A percentile compares a stretch with the other conserved stretches of the same genome.
phyloP scores from a whole-genome alignment of 116 monocot species.

The Phalaenopsis hybrid region DNA sequence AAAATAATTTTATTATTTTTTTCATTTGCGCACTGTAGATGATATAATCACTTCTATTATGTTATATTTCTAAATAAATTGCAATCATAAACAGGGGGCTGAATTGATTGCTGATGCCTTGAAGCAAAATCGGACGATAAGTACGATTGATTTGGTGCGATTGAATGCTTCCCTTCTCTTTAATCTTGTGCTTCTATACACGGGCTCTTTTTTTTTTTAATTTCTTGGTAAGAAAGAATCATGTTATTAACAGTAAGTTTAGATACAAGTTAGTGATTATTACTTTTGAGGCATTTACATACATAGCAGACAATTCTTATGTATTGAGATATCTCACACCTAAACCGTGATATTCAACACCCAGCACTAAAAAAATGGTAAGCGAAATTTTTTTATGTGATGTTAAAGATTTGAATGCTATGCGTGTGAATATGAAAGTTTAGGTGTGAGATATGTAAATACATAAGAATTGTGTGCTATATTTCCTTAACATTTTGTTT shows the following conservation, averaged over 20 bases:
- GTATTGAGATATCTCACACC: no score
- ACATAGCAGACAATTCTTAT: no score
- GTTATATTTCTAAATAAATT: background rate
- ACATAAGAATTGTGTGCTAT: background rate
- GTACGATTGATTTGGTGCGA: conserved; percentile 85
- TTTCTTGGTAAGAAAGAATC: background rate
- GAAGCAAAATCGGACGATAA: conserved; percentile 78
- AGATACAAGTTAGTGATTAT: no score
- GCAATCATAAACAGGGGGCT: conserved; percentile 54
- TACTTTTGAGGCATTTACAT: no score
- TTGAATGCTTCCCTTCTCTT: background rate
- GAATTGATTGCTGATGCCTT: conserved; percentile 86
- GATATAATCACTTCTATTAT: background rate
- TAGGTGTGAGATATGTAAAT: no score
- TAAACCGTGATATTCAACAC: no score
- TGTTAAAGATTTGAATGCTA: no score
- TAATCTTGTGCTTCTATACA: background rate
- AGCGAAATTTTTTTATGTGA: no score
- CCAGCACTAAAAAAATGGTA: no score
- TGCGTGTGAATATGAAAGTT: no score
- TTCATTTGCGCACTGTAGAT: conserved; percentile 1
- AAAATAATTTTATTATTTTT: background rate
- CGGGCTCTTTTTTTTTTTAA: background rate
- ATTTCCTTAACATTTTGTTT: background rate
- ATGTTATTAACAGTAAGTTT: background rate